Evolutionary conservation across 1,284 basidiomycete species (phyloP).

Genomic region (Porodaedalea pini): DNA sequence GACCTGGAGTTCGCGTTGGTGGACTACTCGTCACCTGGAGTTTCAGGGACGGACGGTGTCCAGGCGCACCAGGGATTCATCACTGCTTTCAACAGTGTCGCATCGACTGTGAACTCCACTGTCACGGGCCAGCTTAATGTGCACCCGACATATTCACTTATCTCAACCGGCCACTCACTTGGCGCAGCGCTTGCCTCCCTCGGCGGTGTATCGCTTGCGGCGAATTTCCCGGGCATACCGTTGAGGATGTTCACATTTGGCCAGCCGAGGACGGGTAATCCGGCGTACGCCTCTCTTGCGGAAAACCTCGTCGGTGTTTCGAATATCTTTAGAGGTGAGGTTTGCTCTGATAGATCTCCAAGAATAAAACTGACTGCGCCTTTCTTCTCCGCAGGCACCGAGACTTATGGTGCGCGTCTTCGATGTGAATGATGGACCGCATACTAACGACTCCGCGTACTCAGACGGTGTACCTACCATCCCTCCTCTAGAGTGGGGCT

Average conservation of each 20-base stretch:
- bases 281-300: conserved; percentile 36
- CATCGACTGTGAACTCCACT: conserved; percentile 30
- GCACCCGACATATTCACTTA: conserved; percentile 35
- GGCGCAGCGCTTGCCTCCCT: conserved; percentile 41
- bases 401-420: conserved; percentile 32
- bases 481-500: conserved; percentile 36
- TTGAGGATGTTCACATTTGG: conserved; percentile 43
- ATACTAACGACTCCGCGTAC: not conserved
- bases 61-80: conserved; percentile 23
- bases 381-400: no score
- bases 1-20: conserved; percentile 34
- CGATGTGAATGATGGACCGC: not conserved
- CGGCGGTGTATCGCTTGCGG: conserved; percentile 37
- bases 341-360: no score
- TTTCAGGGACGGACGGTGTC: conserved; percentile 26
- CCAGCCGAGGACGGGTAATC: conserved; percentile 44
- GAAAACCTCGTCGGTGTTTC: conserved; percentile 35
- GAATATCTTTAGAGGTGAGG: conserved; percentile 39
- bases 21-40: conserved; percentile 34
- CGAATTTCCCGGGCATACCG: conserved; percentile 30
- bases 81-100: conserved; percentile 31
- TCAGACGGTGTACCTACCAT: conserved; percentile 46
- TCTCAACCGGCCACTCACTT: conserved; percentile 37
- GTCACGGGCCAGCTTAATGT: conserved; percentile 33
- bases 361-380: no score